phyloP scores from a whole-genome alignment of 1,284 basidiomycete species.

The Fomitopsis palustris region DNA sequence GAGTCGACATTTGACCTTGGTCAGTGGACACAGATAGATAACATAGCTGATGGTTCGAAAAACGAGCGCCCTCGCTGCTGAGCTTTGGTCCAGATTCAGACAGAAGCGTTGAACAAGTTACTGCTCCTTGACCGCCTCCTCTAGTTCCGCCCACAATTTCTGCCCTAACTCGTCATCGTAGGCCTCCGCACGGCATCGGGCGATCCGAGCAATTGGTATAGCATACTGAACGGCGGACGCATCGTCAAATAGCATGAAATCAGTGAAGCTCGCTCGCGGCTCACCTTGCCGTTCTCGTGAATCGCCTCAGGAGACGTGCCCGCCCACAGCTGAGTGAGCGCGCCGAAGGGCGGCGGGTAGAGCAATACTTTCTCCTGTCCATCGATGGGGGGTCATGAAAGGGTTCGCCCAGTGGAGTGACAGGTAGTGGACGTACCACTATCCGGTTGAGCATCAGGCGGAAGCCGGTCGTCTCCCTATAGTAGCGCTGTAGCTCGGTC shows the following conservation, averaged over 20 bases:
- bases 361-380: constrained; percentile 13
- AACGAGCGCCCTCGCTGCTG: no score
- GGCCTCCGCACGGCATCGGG: constrained; percentile 17
- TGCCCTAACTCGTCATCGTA: constrained; percentile 26
- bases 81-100: no score
- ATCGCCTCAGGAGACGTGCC: constrained; percentile 42
- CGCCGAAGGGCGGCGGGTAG: constrained; percentile 29
- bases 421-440: constrained; percentile 8
- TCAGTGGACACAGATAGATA: no score
- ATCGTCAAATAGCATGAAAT: constrained; percentile 3
- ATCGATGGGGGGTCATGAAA: neutral
- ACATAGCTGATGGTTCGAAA: no score
- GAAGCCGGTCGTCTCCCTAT: constrained; percentile 9
- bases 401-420: neutral
- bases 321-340: constrained; percentile 50
- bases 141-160: constrained; percentile 27
- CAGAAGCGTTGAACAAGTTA: no score
- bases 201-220: constrained; percentile 35
- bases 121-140: neutral
- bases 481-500: constrained; percentile 22
- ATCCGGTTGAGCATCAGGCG: constrained; percentile 3
- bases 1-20: no score
- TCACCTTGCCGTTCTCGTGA: constrained; percentile 43
- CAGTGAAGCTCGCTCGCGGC: neutral
- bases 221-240: constrained; percentile 25